These are phyloP conservation scores for Salpingoeca rosetta DNA, from an alignment of 78 protist genomes.

Conservation along the genomic window DNA sequence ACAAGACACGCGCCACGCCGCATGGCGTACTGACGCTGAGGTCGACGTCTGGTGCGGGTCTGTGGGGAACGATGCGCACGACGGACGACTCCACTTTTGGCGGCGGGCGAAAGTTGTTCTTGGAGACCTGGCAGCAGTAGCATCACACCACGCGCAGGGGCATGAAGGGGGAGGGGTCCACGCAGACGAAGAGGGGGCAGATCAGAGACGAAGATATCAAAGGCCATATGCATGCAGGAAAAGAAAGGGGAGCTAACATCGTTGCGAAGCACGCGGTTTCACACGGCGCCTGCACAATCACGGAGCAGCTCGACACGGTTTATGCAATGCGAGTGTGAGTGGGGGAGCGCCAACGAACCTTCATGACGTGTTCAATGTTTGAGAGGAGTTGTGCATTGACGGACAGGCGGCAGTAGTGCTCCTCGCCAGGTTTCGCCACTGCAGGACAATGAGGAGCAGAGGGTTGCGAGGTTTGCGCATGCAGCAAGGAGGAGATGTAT, in stretches of 20 bases:
- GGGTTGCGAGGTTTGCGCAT: too few species aligned
- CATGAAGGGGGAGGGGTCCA: not conserved
- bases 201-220: not conserved
- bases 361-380: conserved; percentile 19
- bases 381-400: conserved; percentile 85
- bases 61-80: conserved; percentile 84
- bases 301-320: not conserved
- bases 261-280: too few species aligned
- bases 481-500: too few species aligned
- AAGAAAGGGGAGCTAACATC: too few species aligned
- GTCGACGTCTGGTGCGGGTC: conserved; percentile 91
- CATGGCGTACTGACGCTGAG: conserved; percentile 46
- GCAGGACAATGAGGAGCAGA: too few species aligned
- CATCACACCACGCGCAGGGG: conserved; percentile 27
- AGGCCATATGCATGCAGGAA: not conserved
- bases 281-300: not conserved
- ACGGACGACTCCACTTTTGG: conserved; percentile 98
- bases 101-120: conserved; percentile 95
- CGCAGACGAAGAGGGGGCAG: not conserved
- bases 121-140: conserved; percentile 85
- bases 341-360: too few species aligned
- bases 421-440: conserved; percentile 90
- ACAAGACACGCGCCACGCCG: not conserved
- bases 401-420: conserved; percentile 90
- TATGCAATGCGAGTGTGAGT: not conserved